Conservation (phyloP, 345 rosid species). For the Geranium brycei region DNA sequence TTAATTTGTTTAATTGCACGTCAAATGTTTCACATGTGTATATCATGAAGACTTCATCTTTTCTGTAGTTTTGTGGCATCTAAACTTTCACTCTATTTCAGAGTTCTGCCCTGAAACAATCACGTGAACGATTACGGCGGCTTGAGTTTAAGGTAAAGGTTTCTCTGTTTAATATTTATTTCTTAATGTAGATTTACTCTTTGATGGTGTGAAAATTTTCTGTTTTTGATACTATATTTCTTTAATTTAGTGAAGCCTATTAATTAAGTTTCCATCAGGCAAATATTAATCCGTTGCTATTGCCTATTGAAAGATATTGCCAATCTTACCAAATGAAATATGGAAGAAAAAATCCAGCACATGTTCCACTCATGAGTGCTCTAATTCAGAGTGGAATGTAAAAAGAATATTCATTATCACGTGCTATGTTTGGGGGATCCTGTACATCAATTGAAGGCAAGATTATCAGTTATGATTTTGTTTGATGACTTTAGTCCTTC, state of each 20-base stretch:
- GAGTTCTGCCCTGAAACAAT: slow-evolving; percentile 63
- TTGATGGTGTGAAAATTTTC: not conserved
- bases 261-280: not conserved
- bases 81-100: slow-evolving; percentile 19
- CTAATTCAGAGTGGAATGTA: not conserved
- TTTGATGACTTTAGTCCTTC: too few species aligned
- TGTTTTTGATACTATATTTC: not conserved
- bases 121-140: slow-evolving; percentile 47
- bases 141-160: slow-evolving; percentile 61
- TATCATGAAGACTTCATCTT: not conserved
- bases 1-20: not conserved
- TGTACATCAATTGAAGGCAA: too few species aligned
- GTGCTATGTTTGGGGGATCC: too few species aligned
- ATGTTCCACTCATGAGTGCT: not conserved
- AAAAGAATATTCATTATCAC: too few species aligned
- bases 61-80: slow-evolving; percentile 1
- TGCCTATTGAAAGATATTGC: not conserved
- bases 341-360: not conserved
- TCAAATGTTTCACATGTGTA: not conserved
- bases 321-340: not conserved
- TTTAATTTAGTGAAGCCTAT: not conserved
- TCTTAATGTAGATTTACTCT: not conserved
- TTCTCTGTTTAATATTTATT: not conserved
- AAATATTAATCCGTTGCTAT: not conserved
- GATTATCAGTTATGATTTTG: too few species aligned